Evolutionary conservation across 352 stramenopile genomes (phyloP).

Genomic region (Globisporangium alternatum): DNA sequence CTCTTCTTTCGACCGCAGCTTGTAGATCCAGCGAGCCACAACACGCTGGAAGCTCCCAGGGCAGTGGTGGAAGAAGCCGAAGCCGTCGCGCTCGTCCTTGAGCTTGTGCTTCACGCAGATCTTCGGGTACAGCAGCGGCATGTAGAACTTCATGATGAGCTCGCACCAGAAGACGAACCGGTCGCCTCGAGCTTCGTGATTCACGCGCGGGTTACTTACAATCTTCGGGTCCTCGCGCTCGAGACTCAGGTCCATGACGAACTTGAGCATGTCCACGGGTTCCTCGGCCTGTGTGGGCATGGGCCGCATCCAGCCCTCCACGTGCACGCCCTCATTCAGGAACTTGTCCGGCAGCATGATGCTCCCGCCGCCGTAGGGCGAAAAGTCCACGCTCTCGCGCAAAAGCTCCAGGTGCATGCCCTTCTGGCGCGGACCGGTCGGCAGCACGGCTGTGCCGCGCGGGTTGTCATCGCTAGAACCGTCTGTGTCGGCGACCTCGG

Average conservation of each 20-base stretch:
- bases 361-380: conserved; percentile 76
- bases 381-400: conserved; percentile 83
- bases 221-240: conserved; percentile 62
- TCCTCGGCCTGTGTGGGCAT: conserved; percentile 81
- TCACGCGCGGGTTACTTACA: conserved; percentile 37
- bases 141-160: conserved; percentile 89
- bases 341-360: conserved; percentile 81
- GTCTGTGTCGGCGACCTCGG: conserved; percentile 31
- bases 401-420: conserved; percentile 76
- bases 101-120: conserved; percentile 82
- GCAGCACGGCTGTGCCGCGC: conserved; percentile 36
- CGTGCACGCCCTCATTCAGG: conserved; percentile 79
- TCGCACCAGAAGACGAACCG: conserved; percentile 86
- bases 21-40: conserved; percentile 85
- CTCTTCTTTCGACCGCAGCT: conserved; percentile 74
- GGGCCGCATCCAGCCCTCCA: conserved; percentile 82
- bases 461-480: conserved; percentile 35
- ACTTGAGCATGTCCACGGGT: conserved; percentile 88
- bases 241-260: conserved; percentile 86
- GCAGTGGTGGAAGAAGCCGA: conserved; percentile 87
- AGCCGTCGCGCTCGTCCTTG: conserved; percentile 76
- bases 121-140: conserved; percentile 86
- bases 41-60: conserved; percentile 85
- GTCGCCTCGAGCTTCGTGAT: conserved; percentile 48
- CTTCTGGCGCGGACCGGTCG: conserved; percentile 38